Conservation (phyloP, 768 basidiomycete species). For the Coprinopsis sp. region DNA sequence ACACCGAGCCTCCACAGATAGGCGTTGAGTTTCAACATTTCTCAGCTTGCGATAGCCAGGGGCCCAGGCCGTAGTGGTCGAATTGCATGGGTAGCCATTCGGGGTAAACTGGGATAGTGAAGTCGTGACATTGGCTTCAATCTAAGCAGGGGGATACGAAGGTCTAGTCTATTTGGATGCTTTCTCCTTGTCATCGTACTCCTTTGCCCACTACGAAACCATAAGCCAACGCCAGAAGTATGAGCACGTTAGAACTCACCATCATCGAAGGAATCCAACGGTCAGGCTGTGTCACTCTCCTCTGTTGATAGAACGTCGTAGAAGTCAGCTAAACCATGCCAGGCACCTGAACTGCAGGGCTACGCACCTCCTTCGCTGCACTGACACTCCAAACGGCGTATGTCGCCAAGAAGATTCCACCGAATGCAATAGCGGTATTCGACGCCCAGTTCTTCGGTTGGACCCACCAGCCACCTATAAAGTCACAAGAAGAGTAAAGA, state of each 20-base stretch:
- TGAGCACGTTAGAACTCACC: conserved; percentile 36
- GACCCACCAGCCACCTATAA: conserved; percentile 93
- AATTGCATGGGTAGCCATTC: too few relatives aligned
- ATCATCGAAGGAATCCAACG: conserved; percentile 76
- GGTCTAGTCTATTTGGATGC: too few relatives aligned
- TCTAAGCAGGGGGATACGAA: too few relatives aligned
- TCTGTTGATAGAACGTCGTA: conserved; percentile 32
- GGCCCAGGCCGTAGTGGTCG: too few relatives aligned
- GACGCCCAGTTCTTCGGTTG: conserved; percentile 85
- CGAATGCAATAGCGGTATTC: conserved; percentile 72
- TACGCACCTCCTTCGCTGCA: conserved; percentile 73
- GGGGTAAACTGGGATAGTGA: too few relatives aligned
- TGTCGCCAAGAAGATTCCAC: conserved; percentile 62
- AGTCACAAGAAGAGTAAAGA: conserved; percentile 7
- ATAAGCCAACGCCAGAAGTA: neutral
- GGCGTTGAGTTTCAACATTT: too few relatives aligned
- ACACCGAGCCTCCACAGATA: too few relatives aligned
- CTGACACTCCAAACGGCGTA: conserved; percentile 68
- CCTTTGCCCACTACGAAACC: conserved; percentile 1
- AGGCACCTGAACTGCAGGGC: neutral
- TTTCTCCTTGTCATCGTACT: neutral
- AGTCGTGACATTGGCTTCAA: too few relatives aligned
- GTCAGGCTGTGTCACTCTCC: conserved; percentile 53
- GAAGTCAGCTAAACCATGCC: neutral
- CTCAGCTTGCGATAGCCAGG: too few relatives aligned